Evolutionary conservation across 2,329 filamentous ascomycete genomes (phyloP), one percentile per base, ranked within the genome.

Genomic region (Botrytis cinerea): DNA sequence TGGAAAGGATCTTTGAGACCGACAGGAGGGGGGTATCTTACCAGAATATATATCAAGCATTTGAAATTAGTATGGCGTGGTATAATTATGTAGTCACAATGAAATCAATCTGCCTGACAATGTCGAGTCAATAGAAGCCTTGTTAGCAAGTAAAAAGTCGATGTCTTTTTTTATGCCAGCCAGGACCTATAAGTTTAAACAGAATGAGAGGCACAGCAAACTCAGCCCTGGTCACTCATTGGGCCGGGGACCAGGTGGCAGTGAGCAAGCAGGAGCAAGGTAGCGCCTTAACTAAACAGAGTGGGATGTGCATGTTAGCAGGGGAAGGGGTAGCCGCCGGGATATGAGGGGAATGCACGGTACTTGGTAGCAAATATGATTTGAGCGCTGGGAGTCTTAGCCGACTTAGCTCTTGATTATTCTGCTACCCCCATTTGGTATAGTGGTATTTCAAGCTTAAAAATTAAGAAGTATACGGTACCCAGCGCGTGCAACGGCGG

Each of bases 181-280:
- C 73, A 67, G 68, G 64, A 71, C 73, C 75, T 75, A 76, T 76
- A 76, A 75, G 60, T 78, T 77, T 77, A 74, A 73, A 70, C 72
- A 74, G 45, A 71, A 68, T 62, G 51, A 64, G 77, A 64, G 77
- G 77, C 75, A 76, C 74, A 76, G 78, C 73, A 74, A 67, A 61
- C 74, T 75, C 75, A 75, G 75, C 74, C 76, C 68, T 72, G 77
- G 75, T 57, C 74, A 61, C 59, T 16, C 35, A 73, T 73, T 62
- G 32, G 76, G 73, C 62, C 73, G 59, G 57, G 32, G 57, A 57
- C 60, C 66, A 71, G 75, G 77, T 75, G 75, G 74, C 75, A 78
- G 76, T 75, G 73, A 74, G 60, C n/a, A 67, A 74, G 64, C n/a
- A 70, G 73, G 73, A 64, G 40, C 45, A 57, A 61, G 46, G 61